Evolutionary conservation across 768 basidiomycete genomes (phyloP).

Genomic region (Hygrophorus pudorinus): DNA sequence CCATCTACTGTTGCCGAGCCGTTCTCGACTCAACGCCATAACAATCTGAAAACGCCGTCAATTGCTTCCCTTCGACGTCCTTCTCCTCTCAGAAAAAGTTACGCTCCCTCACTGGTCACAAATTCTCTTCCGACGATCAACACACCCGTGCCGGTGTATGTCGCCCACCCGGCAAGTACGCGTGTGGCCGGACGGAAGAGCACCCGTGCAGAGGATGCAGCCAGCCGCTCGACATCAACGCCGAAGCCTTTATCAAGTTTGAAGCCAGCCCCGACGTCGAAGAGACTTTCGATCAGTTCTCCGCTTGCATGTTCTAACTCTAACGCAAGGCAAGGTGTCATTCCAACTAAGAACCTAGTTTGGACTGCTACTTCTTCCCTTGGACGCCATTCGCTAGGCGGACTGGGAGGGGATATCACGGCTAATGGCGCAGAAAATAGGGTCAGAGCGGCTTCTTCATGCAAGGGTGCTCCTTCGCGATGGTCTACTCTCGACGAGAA

Average conservation of each 20-base stretch:
- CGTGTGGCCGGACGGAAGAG: no score
- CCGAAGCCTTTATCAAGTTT: no score
- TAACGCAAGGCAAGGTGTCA: not conserved
- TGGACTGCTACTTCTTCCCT: slow-evolving; percentile 6
- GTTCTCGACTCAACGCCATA: not conserved
- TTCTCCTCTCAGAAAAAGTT: slow-evolving; percentile 4
- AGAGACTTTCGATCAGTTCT: no score
- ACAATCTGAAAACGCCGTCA: slow-evolving; percentile 1
- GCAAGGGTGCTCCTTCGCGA: slow-evolving; percentile 9
- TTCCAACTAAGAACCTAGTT: not conserved
- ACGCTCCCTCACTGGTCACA: slow-evolving; percentile 1
- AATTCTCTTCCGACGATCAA: not conserved
- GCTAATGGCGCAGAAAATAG: slow-evolving; percentile 15
- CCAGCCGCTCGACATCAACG: no score
- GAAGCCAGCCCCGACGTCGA: no score
- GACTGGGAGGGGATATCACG: slow-evolving; percentile 13
- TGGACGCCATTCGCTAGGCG: slow-evolving; percentile 26
- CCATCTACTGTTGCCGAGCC: not conserved
- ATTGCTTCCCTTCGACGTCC: not conserved
- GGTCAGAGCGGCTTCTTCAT: not conserved
- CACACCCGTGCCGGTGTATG: not conserved
- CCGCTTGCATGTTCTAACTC: not conserved
- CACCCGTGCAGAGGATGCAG: no score
- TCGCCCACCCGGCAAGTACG: not conserved
- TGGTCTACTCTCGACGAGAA: slow-evolving; percentile 25